phyloP scores from a whole-genome alignment of 345 rosid species.

The Sonneratia alba region DNA sequence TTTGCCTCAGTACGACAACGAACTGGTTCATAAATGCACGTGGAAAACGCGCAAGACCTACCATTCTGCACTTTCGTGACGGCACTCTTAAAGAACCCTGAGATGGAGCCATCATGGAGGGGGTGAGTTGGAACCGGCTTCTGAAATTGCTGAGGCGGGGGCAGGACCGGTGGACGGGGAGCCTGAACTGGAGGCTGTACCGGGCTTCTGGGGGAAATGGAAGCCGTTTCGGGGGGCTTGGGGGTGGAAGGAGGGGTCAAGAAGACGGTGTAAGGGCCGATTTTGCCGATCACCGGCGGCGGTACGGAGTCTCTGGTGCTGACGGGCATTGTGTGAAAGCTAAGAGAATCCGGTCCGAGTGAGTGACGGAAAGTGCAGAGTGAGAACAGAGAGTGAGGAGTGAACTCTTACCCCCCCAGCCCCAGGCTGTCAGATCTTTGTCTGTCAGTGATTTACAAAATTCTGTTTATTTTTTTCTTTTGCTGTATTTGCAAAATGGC shows the following conservation, averaged over 20 bases:
- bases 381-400: neutral
- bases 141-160: conserved; percentile 52
- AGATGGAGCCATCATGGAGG: conserved; percentile 28
- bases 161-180: conserved; percentile 52
- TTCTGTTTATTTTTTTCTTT: neutral
- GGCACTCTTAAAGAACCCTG: conserved; percentile 70
- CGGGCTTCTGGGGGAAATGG: conserved; percentile 27
- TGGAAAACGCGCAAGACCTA: conserved; percentile 12
- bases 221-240: conserved; percentile 37
- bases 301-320: conserved; percentile 52
- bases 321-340: conserved; percentile 56
- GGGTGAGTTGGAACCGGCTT: conserved; percentile 27
- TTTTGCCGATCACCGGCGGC: conserved; percentile 88
- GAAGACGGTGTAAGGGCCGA: conserved; percentile 98
- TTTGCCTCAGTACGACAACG: neutral
- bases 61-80: conserved; percentile 73
- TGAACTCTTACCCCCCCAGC: conserved; percentile 12
- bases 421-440: conserved; percentile 13
- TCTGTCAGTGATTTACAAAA: conserved; percentile 2
- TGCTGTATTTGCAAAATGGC: neutral
- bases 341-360: neutral
- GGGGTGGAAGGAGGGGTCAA: conserved; percentile 96
- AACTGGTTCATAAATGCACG: too few species aligned
- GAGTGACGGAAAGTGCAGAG: conserved; percentile 8
- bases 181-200: conserved; percentile 6